These are phyloP conservation scores for Keithomyces neogunnii DNA, from an alignment of 2,329 filamentous ascomycete genomes.

Conservation along the genomic window DNA sequence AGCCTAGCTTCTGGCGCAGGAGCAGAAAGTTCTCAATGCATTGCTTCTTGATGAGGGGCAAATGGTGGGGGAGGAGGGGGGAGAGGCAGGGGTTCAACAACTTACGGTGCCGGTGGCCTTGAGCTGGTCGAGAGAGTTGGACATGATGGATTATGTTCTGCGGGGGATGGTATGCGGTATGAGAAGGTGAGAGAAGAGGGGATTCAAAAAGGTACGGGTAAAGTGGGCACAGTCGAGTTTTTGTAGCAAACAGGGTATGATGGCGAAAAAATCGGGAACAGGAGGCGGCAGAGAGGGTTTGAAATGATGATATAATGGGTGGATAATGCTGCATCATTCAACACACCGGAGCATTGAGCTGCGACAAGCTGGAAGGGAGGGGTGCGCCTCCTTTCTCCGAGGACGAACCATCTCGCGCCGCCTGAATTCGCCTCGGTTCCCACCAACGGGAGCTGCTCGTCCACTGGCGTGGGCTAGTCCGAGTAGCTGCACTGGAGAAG, in stretches of 20 bases:
- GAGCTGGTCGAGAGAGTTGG: conserved; percentile 89
- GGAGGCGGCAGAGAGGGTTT: background rate
- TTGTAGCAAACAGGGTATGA: background rate
- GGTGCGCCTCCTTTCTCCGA: too few species aligned
- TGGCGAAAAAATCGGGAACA: background rate
- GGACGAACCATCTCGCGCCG: too few species aligned
- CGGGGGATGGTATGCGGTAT: background rate
- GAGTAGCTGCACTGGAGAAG: too few species aligned
- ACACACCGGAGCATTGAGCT: background rate
- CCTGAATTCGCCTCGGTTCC: background rate
- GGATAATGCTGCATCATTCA: background rate
- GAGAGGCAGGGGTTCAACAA: conserved; percentile 19
- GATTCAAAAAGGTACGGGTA: background rate
- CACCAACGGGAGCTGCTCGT: background rate
- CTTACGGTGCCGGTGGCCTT: conserved; percentile 94
- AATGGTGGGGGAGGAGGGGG: conserved; percentile 14
- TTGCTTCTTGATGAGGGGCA: conserved; percentile 19
- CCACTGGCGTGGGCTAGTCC: too few species aligned
- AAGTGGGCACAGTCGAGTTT: conserved; percentile 1
- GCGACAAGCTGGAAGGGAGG: background rate
- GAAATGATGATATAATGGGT: conserved; percentile 4
- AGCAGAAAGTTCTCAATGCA: background rate
- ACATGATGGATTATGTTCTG: conserved; percentile 44
- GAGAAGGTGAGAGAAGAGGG: background rate
- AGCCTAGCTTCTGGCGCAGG: conserved; percentile 1